Evolutionary conservation across 441 rosid genomes (phyloP).

Genomic region (Adansonia madagascariensis): DNA sequence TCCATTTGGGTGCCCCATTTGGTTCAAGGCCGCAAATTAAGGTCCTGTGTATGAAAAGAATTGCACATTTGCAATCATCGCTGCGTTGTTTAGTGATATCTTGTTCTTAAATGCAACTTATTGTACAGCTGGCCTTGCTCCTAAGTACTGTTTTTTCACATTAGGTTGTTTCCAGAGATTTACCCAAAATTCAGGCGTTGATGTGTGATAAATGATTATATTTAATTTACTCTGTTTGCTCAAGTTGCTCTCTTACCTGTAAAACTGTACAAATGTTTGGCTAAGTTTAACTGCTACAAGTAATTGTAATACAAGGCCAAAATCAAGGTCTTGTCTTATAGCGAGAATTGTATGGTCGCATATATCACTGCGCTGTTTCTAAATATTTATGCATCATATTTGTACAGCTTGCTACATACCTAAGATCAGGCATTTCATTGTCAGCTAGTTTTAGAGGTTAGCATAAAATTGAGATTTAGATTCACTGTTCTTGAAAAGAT

Average conservation of each 20-base stretch:
- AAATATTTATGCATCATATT: background rate
- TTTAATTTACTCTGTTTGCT: background rate
- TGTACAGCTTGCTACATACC: background rate
- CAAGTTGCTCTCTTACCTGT: background rate
- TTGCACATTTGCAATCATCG: background rate
- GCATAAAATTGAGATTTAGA: background rate
- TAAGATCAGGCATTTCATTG: background rate
- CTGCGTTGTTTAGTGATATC: background rate
- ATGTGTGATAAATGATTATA: background rate
- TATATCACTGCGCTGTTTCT: background rate
- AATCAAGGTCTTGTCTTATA: background rate
- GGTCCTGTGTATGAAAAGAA: background rate
- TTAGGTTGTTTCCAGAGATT: background rate
- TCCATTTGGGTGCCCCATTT: background rate
- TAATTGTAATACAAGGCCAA: background rate
- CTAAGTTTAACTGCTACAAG: background rate
- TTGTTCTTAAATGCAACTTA: background rate
- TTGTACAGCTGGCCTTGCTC: background rate
- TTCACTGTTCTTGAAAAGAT: background rate
- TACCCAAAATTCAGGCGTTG: background rate
- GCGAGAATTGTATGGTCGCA: background rate
- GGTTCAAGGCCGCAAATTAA: background rate
- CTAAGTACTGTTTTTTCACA: background rate
- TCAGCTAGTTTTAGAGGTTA: background rate
- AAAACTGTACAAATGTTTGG: background rate